Evolutionary conservation across 371 early-diverging fungal species (phyloP), one percentile per base, ranked within the genome.

Genomic region (Vairimorpha necatrix): DNA sequence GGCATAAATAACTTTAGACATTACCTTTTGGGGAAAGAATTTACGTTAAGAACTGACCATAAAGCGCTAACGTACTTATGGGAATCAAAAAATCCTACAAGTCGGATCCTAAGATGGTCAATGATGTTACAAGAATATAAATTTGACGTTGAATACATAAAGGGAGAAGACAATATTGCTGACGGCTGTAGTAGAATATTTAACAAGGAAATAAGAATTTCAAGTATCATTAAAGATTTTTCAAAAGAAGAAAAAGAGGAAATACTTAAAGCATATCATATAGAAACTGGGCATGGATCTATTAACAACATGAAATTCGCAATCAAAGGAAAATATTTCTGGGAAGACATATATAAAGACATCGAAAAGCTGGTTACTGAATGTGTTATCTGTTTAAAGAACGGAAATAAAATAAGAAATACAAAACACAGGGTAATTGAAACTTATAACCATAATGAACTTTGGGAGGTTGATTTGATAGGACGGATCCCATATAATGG

Each of bases 301-400:
- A 11, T 16, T 28, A 70, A 66, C 67, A 39, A 2, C 2, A 70
- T 70, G 70, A 70, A 70, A 63, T 70, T 70, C 53, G 18, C 24
- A 18, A 66, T 66, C 4, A 69, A 69, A 7, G 7, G 24, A 14
- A 70, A 70, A 63, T 66, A 70, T 32, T 20, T 9, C 2, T 53
- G 70, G 70, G 38, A 2, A 9, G 56, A 36, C 3, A 70, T 70
- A 18, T 67, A 69, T 33, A 54, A 63, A 70, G 70, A 70, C 28
- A 33, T 70, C 24, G 70, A 70, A n/a, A n/a, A n/a, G n/a, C n/a
- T n/a, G n/a, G n/a, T n/a, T n/a, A n/a, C n/a, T n/a, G n/a, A n/a
- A n/a, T n/a, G n/a, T n/a, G n/a, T n/a, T n/a, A n/a, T n/a, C n/a
- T n/a, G n/a, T n/a, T n/a, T n/a, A n/a, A n/a, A n/a, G n/a, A n/a